Percentiles rank a stretch among this genome's conserved stretches.
Evolutionary conservation across 257 asterid genomes (phyloP).

Genomic region (Phtheirospermum japonicum): DNA sequence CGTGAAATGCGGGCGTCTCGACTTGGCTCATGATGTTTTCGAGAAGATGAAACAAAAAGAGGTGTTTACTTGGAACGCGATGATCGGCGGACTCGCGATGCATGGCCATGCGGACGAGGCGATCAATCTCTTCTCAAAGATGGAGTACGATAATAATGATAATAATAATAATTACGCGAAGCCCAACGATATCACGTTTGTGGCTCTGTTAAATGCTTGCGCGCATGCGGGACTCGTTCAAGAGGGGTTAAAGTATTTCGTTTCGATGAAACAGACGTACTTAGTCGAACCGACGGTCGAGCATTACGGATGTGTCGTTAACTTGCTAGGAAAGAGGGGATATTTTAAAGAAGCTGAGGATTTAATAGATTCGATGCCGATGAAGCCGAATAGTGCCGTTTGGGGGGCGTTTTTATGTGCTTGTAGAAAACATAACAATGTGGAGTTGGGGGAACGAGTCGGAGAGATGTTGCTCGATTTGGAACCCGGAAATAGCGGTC

Average conservation of each 20-base stretch:
- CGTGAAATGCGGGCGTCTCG: slow-evolving; percentile 52
- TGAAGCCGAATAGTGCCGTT: slow-evolving; percentile 42
- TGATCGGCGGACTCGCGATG: slow-evolving; percentile 58
- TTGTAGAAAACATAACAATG: slow-evolving; percentile 45
- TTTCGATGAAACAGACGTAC: slow-evolving; percentile 35
- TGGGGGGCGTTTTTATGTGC: slow-evolving; percentile 59
- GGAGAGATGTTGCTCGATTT: slow-evolving; percentile 44
- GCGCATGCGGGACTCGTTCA: slow-evolving; percentile 55
- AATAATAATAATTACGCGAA: background rate
- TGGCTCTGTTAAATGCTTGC: slow-evolving; percentile 44
- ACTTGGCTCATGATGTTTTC: slow-evolving; percentile 43
- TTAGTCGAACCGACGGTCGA: slow-evolving; percentile 40
- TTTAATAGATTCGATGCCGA: slow-evolving; percentile 42
- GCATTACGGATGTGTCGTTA: slow-evolving; percentile 58
- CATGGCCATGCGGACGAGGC: slow-evolving; percentile 58
- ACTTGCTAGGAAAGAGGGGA: slow-evolving; percentile 53
- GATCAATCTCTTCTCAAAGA: slow-evolving; percentile 40
- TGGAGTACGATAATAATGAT: slow-evolving; percentile 28
- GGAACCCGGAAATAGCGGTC: slow-evolving; percentile 48
- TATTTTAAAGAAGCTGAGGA: slow-evolving; percentile 47
- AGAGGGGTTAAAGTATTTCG: slow-evolving; percentile 40
- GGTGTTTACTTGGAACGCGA: slow-evolving; percentile 49
- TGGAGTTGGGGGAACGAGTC: slow-evolving; percentile 43
- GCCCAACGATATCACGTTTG: slow-evolving; percentile 48
- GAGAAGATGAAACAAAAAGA: slow-evolving; percentile 32